A percentile compares a stretch with the other conserved stretches of the same genome.
phyloP scores from a whole-genome alignment of 257 asterid genomes.

The Gardenia jasminoides region DNA sequence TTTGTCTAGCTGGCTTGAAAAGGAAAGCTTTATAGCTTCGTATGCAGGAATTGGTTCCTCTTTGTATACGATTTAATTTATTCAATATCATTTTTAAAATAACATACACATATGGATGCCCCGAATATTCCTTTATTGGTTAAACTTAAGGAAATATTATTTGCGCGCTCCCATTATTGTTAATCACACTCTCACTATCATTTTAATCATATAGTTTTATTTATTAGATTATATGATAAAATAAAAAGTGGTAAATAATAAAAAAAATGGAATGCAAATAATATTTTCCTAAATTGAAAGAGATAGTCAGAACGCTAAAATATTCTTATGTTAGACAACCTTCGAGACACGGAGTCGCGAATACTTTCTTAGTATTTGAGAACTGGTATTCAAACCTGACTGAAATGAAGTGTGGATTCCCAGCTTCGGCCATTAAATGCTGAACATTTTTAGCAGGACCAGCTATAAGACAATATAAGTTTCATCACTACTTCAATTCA shows the following conservation, averaged over 20 bases:
- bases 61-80: neutral
- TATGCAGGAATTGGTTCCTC: neutral
- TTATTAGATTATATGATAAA: no score
- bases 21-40: neutral
- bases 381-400: constrained; percentile 12
- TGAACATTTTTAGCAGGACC: neutral
- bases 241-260: no score
- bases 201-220: no score
- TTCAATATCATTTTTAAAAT: neutral
- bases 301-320: neutral
- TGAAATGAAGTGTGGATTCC: constrained; percentile 17
- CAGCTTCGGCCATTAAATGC: constrained; percentile 3
- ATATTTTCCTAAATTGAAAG: no score
- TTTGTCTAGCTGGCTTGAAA: neutral
- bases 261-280: no score
- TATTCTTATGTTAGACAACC: constrained; percentile 4
- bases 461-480: neutral
- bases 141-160: no score
- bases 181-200: no score
- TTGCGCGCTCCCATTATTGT: no score
- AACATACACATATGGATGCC: neutral
- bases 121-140: neutral
- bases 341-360: constrained; percentile 14
- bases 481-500: neutral
- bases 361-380: neutral